phyloP scores from a whole-genome alignment of 805 yeast genomes.

The Candida ulmi region DNA sequence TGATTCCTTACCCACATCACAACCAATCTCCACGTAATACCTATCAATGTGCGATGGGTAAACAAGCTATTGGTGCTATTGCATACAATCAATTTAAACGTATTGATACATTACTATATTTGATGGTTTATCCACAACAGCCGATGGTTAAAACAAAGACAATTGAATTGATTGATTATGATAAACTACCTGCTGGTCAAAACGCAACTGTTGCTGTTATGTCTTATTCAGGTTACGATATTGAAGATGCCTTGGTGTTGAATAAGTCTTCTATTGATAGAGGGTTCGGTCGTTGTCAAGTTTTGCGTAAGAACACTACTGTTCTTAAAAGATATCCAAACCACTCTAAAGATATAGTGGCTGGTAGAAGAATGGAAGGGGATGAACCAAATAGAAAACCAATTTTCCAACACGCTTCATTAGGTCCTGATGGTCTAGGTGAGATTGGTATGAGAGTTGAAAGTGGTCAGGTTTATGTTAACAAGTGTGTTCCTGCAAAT shows the following conservation, averaged over 20 bases:
- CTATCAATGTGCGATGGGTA: slow-evolving; percentile 95
- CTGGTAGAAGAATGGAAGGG: slow-evolving; percentile 87
- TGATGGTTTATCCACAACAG: slow-evolving; percentile 99
- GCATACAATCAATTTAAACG: slow-evolving; percentile 95
- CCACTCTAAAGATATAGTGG: slow-evolving; percentile 85
- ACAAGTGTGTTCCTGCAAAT: slow-evolving; percentile 87
- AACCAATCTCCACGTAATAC: slow-evolving; percentile 91
- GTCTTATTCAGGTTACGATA: slow-evolving; percentile 99
- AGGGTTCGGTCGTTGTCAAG: slow-evolving; percentile 98
- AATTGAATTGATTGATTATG: slow-evolving; percentile 91
- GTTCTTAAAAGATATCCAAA: slow-evolving; percentile 88
- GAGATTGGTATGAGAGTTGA: slow-evolving; percentile 90
- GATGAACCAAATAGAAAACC: slow-evolving; percentile 76
- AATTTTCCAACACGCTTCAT: slow-evolving; percentile 75
- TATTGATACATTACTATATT: slow-evolving; percentile 86
- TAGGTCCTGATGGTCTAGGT: slow-evolving; percentile 95
- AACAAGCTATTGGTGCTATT: slow-evolving; percentile 99
- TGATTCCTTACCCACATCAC: slow-evolving; percentile 89
- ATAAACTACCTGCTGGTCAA: slow-evolving; percentile 97
- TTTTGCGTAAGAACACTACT: slow-evolving; percentile 85
- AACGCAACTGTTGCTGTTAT: slow-evolving; percentile 98
- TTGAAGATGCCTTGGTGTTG: slow-evolving; percentile 95
- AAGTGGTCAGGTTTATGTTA: slow-evolving; percentile 90
- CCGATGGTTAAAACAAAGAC: slow-evolving; percentile 99
- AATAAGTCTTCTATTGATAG: slow-evolving; percentile 92